A percentile compares a stretch with the other conserved stretches of the same genome.
Evolutionary conservation across 306 rosid genomes (phyloP).

Genomic region (Ochetophila trinervis): DNA sequence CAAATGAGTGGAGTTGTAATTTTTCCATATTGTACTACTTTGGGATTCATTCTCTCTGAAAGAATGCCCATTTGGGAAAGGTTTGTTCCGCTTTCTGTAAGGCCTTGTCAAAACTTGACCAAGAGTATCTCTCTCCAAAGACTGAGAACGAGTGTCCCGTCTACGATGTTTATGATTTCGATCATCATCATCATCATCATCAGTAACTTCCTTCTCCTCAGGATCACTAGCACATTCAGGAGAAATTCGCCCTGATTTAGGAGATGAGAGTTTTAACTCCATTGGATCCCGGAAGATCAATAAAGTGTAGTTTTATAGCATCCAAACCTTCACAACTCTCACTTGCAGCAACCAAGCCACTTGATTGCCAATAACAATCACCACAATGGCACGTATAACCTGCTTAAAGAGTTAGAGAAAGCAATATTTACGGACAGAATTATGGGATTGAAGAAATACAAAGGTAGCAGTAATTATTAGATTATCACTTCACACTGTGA

Average conservation of each 20-base stretch:
- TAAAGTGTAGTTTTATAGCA: conserved; percentile 23
- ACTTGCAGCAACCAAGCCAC: conserved; percentile 34
- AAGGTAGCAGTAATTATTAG: conserved; percentile 4
- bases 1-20: conserved; percentile 34
- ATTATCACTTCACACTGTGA: neutral
- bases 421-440: neutral
- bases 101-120: conserved; percentile 75
- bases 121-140: conserved; percentile 69
- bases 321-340: conserved; percentile 33
- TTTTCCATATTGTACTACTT: conserved; percentile 54
- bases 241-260: conserved; percentile 58
- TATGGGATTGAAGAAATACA: neutral
- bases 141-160: conserved; percentile 68
- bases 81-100: conserved; percentile 69
- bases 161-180: conserved; percentile 94
- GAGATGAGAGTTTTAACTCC: conserved; percentile 77
- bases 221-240: conserved; percentile 74
- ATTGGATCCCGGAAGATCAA: conserved; percentile 37
- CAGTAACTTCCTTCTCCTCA: conserved; percentile 93
- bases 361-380: conserved; percentile 23
- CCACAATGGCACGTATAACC: conserved; percentile 36
- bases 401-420: neutral
- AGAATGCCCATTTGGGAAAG: conserved; percentile 58
- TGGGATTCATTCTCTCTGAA: conserved; percentile 78
- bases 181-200: conserved; percentile 94